Percentiles rank a stretch among this genome's conserved stretches.
These are phyloP conservation scores for Achlya hypogyna DNA, from an alignment of 352 stramenopile genomes.

Conservation along the genomic window DNA sequence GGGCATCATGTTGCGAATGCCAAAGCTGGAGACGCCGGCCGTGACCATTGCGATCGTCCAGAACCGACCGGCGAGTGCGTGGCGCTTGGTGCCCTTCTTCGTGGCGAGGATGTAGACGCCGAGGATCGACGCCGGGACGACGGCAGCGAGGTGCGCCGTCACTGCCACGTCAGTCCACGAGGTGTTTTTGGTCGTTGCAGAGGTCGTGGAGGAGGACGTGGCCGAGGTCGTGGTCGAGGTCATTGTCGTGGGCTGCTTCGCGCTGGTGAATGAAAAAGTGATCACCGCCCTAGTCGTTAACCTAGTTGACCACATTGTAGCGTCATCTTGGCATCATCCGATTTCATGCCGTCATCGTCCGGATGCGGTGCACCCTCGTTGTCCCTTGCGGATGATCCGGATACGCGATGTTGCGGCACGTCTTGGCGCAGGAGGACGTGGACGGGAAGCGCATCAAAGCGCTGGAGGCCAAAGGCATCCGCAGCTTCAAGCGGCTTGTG, in stretches of 20 bases:
- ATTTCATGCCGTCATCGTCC: too few relatives aligned
- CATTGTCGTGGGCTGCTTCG: too few relatives aligned
- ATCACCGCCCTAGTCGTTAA: too few relatives aligned
- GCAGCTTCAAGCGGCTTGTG: slow-evolving; percentile 40
- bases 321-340: too few relatives aligned
- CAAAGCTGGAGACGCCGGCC: background rate
- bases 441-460: slow-evolving; percentile 33
- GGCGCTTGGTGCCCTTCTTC: background rate
- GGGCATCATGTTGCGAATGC: background rate
- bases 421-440: slow-evolving; percentile 44
- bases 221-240: background rate
- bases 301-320: too few relatives aligned
- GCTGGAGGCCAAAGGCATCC: slow-evolving; percentile 44
- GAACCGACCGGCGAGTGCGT: background rate
- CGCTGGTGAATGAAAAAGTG: too few relatives aligned
- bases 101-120: background rate
- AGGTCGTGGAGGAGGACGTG: too few relatives aligned
- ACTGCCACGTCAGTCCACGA: background rate
- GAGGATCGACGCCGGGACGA: background rate
- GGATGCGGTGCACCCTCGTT: background rate
- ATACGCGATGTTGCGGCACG: slow-evolving; percentile 44
- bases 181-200: too few relatives aligned
- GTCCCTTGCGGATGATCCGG: background rate
- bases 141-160: background rate
- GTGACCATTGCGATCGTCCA: background rate